Evolutionary conservation across 2,329 filamentous ascomycete genomes (phyloP), one percentile per base, ranked within the genome.

Genomic region (Colletotrichum theobromicola): DNA sequence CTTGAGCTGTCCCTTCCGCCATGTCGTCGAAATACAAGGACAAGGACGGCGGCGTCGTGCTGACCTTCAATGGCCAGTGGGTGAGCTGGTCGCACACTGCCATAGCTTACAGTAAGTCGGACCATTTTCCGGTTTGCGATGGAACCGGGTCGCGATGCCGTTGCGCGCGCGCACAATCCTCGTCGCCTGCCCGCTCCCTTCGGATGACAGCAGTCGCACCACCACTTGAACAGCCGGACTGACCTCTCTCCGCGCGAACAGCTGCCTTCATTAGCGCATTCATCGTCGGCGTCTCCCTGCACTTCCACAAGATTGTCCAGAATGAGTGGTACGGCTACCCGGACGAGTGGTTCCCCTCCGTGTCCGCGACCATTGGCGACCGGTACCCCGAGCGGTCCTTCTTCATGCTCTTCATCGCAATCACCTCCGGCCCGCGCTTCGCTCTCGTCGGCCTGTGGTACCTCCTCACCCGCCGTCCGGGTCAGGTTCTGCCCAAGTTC

Each of bases 301-400:
- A 99, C 86, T 98, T 97, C 86, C 91, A 94, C 82, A 99, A 99
- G 88, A 99, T 99, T 79, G 97, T 99, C 70, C 89, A 98, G 85
- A 99, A 99, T 85, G 95, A 99, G 85, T 94, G 96, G 87, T 98
- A 95, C 84, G 95, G 95, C 79, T 98, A 97, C 82, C 96, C 96
- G 2, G 89, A 98, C 78, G 96, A 98, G 88, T 98, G 96, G 96
- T 98, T 98, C 81, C 96, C 96, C 73, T 98, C 96, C 57, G 96
- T 98, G 26, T 98, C 96, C 34, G 93, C 97, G 53, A 98, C 97
- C 42, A 99, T 99, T 85, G 97, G 97, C 83, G 97, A 99, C 84
- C 93, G 96, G 78, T 98, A 98, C 81, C 97, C 97, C 67, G 97
- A 99, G 85, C 93, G 97, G 75, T 98, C 97, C 18, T 94, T 98